A percentile compares a stretch with the other conserved stretches of the same genome.
Conservation (phyloP, 2,329 filamentous ascomycete species). For the Dissoconium aciculare region DNA sequence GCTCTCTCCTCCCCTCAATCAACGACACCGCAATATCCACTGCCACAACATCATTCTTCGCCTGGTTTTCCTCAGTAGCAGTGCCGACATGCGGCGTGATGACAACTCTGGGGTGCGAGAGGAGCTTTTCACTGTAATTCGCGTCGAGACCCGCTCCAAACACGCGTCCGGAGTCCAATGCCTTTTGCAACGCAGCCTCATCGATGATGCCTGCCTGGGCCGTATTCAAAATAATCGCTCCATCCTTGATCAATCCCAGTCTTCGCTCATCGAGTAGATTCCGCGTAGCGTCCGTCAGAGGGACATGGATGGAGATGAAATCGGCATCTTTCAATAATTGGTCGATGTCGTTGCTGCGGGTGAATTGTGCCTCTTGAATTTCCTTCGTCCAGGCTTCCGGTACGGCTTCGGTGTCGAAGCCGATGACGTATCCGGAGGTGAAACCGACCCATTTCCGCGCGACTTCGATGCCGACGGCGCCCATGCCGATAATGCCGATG, state of each 20-base stretch:
- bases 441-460: constrained; percentile 24
- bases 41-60: constrained; percentile 24
- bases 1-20: not conserved
- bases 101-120: constrained; percentile 19
- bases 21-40: constrained; percentile 16
- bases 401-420: constrained; percentile 24
- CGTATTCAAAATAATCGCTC: constrained; percentile 23
- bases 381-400: constrained; percentile 14
- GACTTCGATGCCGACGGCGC: constrained; percentile 24
- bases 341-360: constrained; percentile 18
- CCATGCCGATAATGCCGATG: constrained; percentile 28
- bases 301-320: constrained; percentile 24
- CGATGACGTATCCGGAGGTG: constrained; percentile 20
- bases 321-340: constrained; percentile 22
- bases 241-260: constrained; percentile 18
- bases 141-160: constrained; percentile 24
- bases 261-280: constrained; percentile 20
- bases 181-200: constrained; percentile 18
- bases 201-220: constrained; percentile 24
- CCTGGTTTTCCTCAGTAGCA: constrained; percentile 28
- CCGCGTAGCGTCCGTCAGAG: constrained; percentile 18
- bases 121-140: constrained; percentile 15
- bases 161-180: constrained; percentile 15
- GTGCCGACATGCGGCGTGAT: constrained; percentile 36
- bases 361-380: constrained; percentile 12